Conservation (phyloP, 257 asterid species). For the Plectranthus barbatus region DNA sequence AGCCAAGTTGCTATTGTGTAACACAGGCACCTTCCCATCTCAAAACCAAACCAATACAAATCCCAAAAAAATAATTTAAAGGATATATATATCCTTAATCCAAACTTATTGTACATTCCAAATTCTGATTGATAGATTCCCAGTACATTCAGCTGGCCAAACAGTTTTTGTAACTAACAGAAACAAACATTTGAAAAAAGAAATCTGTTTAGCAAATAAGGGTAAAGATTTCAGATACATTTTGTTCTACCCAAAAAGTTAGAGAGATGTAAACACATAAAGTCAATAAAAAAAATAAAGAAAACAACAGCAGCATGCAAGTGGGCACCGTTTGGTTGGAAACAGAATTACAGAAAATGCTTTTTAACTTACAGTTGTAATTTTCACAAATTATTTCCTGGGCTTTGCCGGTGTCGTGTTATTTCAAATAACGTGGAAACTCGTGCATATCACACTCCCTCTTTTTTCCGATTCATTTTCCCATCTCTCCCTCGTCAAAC, state of each 20-base stretch:
- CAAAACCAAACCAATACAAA: neutral
- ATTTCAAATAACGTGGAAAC: conserved; percentile 12
- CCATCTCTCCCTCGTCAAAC: neutral
- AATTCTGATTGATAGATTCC: neutral
- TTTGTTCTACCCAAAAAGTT: neutral
- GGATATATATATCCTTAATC: neutral
- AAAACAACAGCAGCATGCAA: conserved; percentile 5
- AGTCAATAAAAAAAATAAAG: conserved; percentile 2
- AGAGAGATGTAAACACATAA: neutral
- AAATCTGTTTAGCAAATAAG: neutral
- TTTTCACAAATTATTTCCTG: neutral
- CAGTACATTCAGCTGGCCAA: conserved; percentile 24
- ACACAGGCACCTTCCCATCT: neutral
- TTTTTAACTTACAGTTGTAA: neutral
- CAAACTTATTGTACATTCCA: neutral
- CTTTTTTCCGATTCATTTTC: neutral
- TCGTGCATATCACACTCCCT: neutral
- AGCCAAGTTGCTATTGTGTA: neutral
- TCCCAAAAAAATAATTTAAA: neutral
- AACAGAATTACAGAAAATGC: neutral
- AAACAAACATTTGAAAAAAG: neutral
- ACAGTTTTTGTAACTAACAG: conserved; percentile 7
- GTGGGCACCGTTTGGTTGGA: conserved; percentile 4
- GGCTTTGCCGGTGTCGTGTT: neutral
- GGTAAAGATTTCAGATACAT: neutral